Evolutionary conservation across 2,329 filamentous ascomycete species (phyloP), one percentile per base, ranked within the genome.

Genomic region (Fusarium chuoi): DNA sequence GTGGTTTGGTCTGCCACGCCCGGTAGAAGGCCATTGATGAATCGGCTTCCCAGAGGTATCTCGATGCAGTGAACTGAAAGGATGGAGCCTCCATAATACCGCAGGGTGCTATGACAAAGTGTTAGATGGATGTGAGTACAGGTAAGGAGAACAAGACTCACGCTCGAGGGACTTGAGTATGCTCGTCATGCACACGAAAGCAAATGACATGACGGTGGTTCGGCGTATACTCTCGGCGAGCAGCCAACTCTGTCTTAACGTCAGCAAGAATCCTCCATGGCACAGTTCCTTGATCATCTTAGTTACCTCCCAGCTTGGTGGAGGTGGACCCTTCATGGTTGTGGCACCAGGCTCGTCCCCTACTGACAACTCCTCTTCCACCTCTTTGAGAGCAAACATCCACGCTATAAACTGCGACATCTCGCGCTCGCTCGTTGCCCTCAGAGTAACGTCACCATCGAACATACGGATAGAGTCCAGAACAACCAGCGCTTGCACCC

Each of bases 241-340:
- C 15, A 86, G 65, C 85, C 85, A 87, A 20, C 77, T 75, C 81
- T 83, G 30, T 17, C 39, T 14, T 14, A 41, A 30, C 55, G 55
- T 65, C 55, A 68, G 52, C 20, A 44, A 39, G 26, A 33, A 13
- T 20, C 7, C 24, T 49, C 41, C 28, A 30, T 24, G 15, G n/a
- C 20, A 55, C 11, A 11, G 20, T 14, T 35, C 33, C 10, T 14
- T 30, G 28, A 22, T 39, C 12, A 44, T 72, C 79, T 62, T n/a
- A n/a, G n/a, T n/a, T 44, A 82, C 83, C 79, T 86, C 84, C 85
- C 85, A 87, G 33, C 77, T 83, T 58, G 81, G 77, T 2, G 85
- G 84, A 28, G 82, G 80, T 33, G 75, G 77, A 6, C 82, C 80
- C 38, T 80, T 78, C 39, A 79, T 64, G 52, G 65, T 71, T 8